A percentile compares a stretch with the other conserved stretches of the same genome.
phyloP scores from a whole-genome alignment of 805 yeast species.

The Danielia oregonensis region DNA sequence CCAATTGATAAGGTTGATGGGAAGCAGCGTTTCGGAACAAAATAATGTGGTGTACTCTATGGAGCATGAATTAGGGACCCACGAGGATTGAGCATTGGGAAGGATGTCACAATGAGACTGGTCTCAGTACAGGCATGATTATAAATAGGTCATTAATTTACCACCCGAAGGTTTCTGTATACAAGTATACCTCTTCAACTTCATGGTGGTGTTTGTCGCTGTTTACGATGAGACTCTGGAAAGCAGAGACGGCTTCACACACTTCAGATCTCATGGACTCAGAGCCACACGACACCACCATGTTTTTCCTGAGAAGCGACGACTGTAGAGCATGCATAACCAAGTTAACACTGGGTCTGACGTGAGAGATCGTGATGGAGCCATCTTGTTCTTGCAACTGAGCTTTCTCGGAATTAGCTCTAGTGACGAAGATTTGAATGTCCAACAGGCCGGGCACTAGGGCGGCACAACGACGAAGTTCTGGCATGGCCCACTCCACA shows the following conservation, averaged over 20 bases:
- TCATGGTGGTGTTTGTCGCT: not conserved
- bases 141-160: no score
- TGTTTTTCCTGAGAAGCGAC: conserved; percentile 2
- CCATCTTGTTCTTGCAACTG: not conserved
- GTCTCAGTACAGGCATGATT: no score
- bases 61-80: no score
- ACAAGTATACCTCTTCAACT: conserved; percentile 8
- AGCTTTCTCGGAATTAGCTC: not conserved
- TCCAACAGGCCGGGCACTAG: not conserved
- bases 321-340: not conserved
- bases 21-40: conserved; percentile 22
- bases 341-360: conserved; percentile 1
- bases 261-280: conserved; percentile 3
- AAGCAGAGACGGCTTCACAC: conserved; percentile 1
- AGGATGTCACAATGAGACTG: no score
- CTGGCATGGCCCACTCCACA: conserved; percentile 38
- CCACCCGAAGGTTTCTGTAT: conserved; percentile 6
- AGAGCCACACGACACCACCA: conserved; percentile 4
- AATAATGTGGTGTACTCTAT: conserved; percentile 11
- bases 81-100: no score
- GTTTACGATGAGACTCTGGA: conserved; percentile 2
- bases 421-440: conserved; percentile 1
- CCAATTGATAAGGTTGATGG: conserved; percentile 41
- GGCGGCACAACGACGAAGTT: conserved; percentile 19
- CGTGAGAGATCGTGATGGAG: not conserved